Conservation (phyloP, 1,139 yeast genomes). For the Saccharomyces pastorianus region DNA sequence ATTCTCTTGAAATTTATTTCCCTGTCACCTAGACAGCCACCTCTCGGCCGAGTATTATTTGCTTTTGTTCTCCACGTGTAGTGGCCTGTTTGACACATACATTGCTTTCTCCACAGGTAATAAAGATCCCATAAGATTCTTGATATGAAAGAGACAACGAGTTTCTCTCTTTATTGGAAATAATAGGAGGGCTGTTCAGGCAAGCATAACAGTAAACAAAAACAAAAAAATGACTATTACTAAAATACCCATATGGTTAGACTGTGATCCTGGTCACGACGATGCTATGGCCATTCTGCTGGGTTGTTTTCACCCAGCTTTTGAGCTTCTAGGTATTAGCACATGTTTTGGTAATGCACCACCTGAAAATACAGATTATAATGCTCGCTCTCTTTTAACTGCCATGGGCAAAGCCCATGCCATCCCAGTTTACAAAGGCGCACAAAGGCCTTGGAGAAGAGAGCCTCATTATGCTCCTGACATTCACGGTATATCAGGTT, state of each 20-base stretch:
- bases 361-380: conserved; percentile 56
- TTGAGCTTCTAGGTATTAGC: conserved; percentile 62
- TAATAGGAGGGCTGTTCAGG: too few species aligned
- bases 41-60: neutral
- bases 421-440: conserved; percentile 65
- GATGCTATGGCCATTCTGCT: conserved; percentile 73
- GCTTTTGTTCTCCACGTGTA: neutral
- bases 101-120: too few species aligned
- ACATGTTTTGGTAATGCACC: conserved; percentile 80
- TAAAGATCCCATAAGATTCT: too few species aligned
- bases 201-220: too few species aligned
- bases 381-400: conserved; percentile 60
- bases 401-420: conserved; percentile 40
- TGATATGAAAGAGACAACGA: too few species aligned
- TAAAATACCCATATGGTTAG: conserved; percentile 68
- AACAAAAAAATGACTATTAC: conserved; percentile 15
- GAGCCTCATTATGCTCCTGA: conserved; percentile 44
- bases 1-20: neutral
- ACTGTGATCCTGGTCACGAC: conserved; percentile 91
- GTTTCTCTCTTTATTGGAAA: too few species aligned
- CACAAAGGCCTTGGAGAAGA: conserved; percentile 46
- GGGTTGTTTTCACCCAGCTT: conserved; percentile 51
- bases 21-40: too few species aligned
- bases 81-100: neutral
- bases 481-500: conserved; percentile 67